Conservation (phyloP, 192 early-diverging fungal genomes). For the Podila epicladia region DNA sequence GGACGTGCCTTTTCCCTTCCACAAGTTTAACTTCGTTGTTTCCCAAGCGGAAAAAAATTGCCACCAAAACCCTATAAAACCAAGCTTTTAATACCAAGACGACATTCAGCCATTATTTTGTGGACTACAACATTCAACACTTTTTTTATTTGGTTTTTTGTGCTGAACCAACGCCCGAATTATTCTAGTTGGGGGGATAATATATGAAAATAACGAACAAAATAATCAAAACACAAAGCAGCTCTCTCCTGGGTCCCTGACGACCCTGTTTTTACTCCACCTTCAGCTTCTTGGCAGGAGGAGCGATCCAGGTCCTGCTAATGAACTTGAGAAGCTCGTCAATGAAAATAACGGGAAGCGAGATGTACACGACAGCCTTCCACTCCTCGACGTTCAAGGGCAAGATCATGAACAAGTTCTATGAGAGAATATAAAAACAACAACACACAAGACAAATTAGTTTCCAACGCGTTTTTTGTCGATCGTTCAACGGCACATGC, state of each 20-base stretch:
- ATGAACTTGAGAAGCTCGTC: slow-evolving; percentile 93
- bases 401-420: slow-evolving; percentile 88
- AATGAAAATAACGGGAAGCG: slow-evolving; percentile 88
- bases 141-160: too few relatives aligned
- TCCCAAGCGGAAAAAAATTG: too few relatives aligned
- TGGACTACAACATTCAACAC: too few relatives aligned
- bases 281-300: slow-evolving; percentile 49
- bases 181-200: too few relatives aligned
- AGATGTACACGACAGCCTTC: slow-evolving; percentile 90
- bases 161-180: too few relatives aligned
- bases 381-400: slow-evolving; percentile 91
- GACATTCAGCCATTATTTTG: too few relatives aligned
- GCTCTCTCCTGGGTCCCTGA: background rate
- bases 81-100: too few relatives aligned
- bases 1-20: too few relatives aligned
- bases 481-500: background rate
- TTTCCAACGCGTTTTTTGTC: background rate
- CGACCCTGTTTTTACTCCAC: slow-evolving; percentile 23
- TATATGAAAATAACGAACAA: too few relatives aligned
- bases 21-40: too few relatives aligned
- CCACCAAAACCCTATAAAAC: too few relatives aligned
- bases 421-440: slow-evolving; percentile 5
- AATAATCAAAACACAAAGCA: background rate
- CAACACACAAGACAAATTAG: background rate
- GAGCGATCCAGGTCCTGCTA: slow-evolving; percentile 59